Base-by-base conservation (phyloP, 768 basidiomycete genomes). In the Kwoniella pini region DNA sequence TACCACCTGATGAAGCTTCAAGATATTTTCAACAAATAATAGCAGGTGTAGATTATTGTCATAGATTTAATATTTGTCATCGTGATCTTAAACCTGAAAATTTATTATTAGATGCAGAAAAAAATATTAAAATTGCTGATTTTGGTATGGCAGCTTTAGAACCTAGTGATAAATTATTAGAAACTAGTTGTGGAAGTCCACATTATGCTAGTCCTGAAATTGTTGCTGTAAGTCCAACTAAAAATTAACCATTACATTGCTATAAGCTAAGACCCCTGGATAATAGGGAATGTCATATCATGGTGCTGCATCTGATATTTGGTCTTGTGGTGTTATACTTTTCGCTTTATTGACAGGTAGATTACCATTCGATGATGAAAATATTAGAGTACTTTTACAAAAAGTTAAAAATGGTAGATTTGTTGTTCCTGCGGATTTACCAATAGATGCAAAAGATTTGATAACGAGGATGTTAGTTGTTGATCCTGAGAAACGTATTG, bases 91-190 rank as follows among this genome's bases (percentile, higher is more conserved):
- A 98, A 78, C 95, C 95, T 2, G 95, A 98, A 81, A 97, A 97
- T 74, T 89, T 98, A 52, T 82, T 99, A 38, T 88, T 98, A 54
- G 88, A 93, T 65, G 62, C 57, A 22, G 63, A 80, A 44, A 77
- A 78, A 67, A 82, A 91, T 72, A 84, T 98, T 81, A 98, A 97
- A 82, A 89, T 98, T 42, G 94, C 92, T 22, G 95, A 97, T 79
- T 97, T 95, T 86, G 95, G 95, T 21, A 96, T 97, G 95, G 94
- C 95, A 24, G 90, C 94, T 10, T 90, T 96, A 72, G 90, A 92
- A 60, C 88, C 89, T 39, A 89, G 89, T 38, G 84, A 87, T 39
- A 83, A 88, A 42, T 84, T 93, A 66, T 84, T 96, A 26, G 91
- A 95, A 80, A 97, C 95, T 1, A 91, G 89, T 72, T 97, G 95